A percentile compares a stretch with the other conserved stretches of the same genome.
Conservation (phyloP, 805 yeast species). For the Kodamaea fukazawae region DNA sequence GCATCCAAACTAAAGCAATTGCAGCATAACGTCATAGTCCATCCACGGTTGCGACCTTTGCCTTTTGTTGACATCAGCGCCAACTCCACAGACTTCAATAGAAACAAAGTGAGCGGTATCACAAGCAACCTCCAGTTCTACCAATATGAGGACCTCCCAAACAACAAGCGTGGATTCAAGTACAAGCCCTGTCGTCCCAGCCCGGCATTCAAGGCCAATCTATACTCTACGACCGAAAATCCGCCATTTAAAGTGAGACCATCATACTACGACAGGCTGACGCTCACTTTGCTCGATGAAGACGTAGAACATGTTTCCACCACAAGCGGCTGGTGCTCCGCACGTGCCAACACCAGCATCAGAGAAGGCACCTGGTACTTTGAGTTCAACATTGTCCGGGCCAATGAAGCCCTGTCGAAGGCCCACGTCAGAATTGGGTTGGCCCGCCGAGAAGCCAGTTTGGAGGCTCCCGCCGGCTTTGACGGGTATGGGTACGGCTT, state of each 20-base stretch:
- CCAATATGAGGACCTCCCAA: constrained; percentile 73
- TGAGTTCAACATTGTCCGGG: constrained; percentile 62
- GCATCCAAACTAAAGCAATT: constrained; percentile 5
- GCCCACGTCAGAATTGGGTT: constrained; percentile 80
- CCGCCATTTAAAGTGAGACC: constrained; percentile 62
- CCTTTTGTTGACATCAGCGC: constrained; percentile 19
- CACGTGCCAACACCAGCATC: constrained; percentile 69
- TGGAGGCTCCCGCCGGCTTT: constrained; percentile 94
- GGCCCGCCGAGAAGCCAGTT: constrained; percentile 78
- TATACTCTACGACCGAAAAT: constrained; percentile 71
- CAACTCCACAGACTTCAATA: no score
- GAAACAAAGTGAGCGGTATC: no score
- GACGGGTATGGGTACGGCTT: constrained; percentile 94
- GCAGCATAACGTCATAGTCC: constrained; percentile 27
- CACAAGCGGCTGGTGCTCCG: constrained; percentile 74
- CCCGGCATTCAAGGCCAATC: constrained; percentile 51
- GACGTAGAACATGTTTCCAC: constrained; percentile 48
- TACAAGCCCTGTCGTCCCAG: constrained; percentile 78
- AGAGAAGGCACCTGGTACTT: constrained; percentile 78
- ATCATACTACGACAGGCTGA: constrained; percentile 67
- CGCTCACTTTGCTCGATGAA: constrained; percentile 42
- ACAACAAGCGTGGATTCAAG: constrained; percentile 75
- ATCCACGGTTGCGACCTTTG: constrained; percentile 36
- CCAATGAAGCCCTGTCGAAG: constrained; percentile 25
- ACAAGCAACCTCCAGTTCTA: constrained; percentile 25